phyloP scores from a whole-genome alignment of 176 grass and related monocot species.

The Dactylis glomerata region DNA sequence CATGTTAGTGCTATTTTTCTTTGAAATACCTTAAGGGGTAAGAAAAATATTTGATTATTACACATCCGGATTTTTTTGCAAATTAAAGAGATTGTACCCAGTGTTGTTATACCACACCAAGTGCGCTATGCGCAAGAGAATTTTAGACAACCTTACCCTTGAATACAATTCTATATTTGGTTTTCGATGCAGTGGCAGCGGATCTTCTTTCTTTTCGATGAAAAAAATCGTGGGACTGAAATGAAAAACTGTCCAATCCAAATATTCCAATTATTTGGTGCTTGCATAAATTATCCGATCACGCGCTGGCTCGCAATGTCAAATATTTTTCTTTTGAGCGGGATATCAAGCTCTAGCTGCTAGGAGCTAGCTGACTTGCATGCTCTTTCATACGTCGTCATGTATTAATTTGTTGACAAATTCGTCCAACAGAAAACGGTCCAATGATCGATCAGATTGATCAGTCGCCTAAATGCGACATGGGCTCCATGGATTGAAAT shows the following conservation, averaged over 20 bases:
- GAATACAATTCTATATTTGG: no score
- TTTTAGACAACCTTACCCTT: no score
- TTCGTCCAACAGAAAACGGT: neutral
- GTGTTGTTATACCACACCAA: no score
- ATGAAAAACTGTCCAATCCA: neutral
- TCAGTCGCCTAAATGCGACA: neutral
- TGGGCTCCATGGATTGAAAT: neutral
- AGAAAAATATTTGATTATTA: no score
- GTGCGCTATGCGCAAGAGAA: no score
- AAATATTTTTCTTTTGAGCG: neutral
- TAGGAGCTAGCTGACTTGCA: neutral
- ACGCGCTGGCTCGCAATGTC: neutral
- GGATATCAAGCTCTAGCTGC: neutral
- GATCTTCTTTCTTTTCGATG: no score
- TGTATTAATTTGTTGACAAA: slow-evolving; percentile 5
- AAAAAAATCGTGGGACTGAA: no score
- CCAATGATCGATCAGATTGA: neutral
- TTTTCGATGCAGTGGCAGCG: no score
- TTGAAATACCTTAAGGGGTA: no score
- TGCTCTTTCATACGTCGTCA: neutral
- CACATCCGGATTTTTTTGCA: no score
- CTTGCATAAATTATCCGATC: neutral
- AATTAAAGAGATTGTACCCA: no score
- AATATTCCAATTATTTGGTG: neutral
- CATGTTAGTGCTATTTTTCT: no score